These are phyloP conservation scores for Jamesozyma spencerorum DNA, from an alignment of 805 yeast genomes.

Conservation along the genomic window DNA sequence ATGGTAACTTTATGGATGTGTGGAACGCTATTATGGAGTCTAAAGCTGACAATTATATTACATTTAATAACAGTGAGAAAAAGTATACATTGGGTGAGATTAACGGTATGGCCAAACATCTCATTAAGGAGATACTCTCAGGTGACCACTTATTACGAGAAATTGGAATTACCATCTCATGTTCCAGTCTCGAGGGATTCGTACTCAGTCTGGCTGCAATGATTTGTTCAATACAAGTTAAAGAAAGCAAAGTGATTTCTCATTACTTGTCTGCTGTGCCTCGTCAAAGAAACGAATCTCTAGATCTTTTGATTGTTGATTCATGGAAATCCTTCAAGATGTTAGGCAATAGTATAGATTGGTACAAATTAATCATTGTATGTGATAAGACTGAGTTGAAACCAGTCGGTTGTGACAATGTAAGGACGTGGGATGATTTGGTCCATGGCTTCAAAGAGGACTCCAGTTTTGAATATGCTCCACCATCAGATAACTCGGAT, in stretches of 20 bases:
- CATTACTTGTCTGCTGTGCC: conserved; percentile 33
- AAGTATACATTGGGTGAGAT: conserved; percentile 9
- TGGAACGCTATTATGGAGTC: conserved; percentile 47
- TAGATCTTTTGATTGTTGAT: conserved; percentile 29
- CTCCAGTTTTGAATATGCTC: conserved; percentile 23
- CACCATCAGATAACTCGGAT: conserved; percentile 27
- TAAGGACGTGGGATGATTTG: conserved; percentile 23
- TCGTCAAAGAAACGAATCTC: conserved; percentile 22
- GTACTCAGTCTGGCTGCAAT: conserved; percentile 38
- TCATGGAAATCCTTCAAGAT: conserved; percentile 19
- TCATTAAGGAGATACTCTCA: conserved; percentile 7
- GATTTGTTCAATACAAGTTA: conserved; percentile 19
- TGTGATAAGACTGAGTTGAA: conserved; percentile 13
- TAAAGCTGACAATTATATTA: conserved; percentile 9
- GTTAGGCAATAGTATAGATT: conserved; percentile 20
- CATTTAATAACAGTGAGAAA: conserved; percentile 17
- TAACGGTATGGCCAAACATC: conserved; percentile 20
- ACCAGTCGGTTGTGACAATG: conserved; percentile 1
- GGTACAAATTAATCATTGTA: conserved; percentile 30
- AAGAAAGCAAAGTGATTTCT: conserved; percentile 21
- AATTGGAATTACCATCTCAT: conserved; percentile 26
- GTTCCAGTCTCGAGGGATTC: conserved; percentile 31
- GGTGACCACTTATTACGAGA: conserved; percentile 7
- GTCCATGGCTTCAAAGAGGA: conserved; percentile 9
- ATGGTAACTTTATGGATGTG: conserved; percentile 67